Conservation (phyloP, 345 rosid genomes). For the Kandelia obovata region DNA sequence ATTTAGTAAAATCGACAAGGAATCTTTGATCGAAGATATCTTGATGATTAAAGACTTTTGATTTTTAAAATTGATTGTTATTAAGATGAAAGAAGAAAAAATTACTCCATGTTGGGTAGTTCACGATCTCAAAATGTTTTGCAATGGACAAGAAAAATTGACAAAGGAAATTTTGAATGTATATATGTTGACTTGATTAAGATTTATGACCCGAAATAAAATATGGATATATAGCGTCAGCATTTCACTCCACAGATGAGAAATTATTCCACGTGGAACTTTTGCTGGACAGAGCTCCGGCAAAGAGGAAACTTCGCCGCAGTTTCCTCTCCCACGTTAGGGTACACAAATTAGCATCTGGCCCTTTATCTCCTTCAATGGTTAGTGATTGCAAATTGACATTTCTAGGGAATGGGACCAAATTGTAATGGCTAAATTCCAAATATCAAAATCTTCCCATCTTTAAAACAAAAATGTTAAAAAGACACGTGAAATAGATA, state of each 20-base stretch:
- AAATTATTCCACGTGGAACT: neutral
- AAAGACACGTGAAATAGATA: too few relatives aligned
- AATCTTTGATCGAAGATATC: too few relatives aligned
- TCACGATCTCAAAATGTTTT: too few relatives aligned
- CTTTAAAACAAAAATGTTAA: too few relatives aligned
- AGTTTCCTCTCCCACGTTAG: neutral
- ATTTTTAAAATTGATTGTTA: too few relatives aligned
- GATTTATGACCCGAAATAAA: neutral
- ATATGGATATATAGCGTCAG: neutral
- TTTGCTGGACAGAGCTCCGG: slow-evolving; percentile 1
- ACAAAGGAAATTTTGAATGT: neutral
- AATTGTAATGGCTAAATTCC: too few relatives aligned
- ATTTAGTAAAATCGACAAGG: too few relatives aligned
- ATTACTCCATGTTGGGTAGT: too few relatives aligned
- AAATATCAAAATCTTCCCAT: too few relatives aligned
- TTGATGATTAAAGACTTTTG: too few relatives aligned
- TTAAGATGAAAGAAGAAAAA: too few relatives aligned
- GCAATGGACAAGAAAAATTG: neutral
- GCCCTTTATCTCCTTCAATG: neutral
- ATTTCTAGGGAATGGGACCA: too few relatives aligned
- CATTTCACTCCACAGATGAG: neutral
- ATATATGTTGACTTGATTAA: neutral
- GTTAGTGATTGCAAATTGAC: neutral
- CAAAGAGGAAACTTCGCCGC: slow-evolving; percentile 5
- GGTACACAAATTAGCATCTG: neutral